Evolutionary conservation across 2,329 filamentous ascomycete genomes (phyloP), one percentile per base, ranked within the genome.

Genomic region (Raffaelea ambrosiae): DNA sequence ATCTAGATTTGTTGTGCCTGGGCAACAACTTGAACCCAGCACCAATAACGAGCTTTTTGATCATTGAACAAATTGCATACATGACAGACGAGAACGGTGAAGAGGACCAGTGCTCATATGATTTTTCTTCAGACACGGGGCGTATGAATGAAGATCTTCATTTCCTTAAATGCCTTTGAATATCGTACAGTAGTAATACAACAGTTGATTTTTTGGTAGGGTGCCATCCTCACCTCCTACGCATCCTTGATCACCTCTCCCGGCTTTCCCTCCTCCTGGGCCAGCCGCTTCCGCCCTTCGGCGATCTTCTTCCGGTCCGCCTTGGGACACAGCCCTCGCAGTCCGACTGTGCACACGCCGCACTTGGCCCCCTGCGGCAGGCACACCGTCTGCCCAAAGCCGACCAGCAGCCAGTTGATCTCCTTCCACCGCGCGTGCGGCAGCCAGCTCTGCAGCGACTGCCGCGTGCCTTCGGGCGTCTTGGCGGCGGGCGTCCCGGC

Each of bases 321-420:
- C 11, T 79, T 77, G 61, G 75, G 81, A 67, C 93, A 98, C 50
- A 97, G 64, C 3, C 87, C 87, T 29, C 73, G 73, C 19, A 84
- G 69, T 1, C 87, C 87, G 43, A 97, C 67, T 54, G 86, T 84
- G 66, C 93, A 98, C 43, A 93, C 84, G 18, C 88, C 89, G 66
- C 93, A 98, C 56, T 76, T 80, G 53, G 83, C 74, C 0, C 86
- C 87, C 2, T 91, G 79, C 1, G 89, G 88, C 53, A 88, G 68
- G 62, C 90, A 96, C 20, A 93, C 81, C 1, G 82, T 87, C 73
- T 96, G 90, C 0, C 90, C 90, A 52, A 95, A 73, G 1, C 90
- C 90, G 29, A 96, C 90, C 36, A 96, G 74, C 63, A 95, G 66
- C 67, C 84, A 82, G 65, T 96, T 96, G 63, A 96, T 94, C 66